Conservation (phyloP, 169 alveolate species). For the Plasmodium knowlesi region DNA sequence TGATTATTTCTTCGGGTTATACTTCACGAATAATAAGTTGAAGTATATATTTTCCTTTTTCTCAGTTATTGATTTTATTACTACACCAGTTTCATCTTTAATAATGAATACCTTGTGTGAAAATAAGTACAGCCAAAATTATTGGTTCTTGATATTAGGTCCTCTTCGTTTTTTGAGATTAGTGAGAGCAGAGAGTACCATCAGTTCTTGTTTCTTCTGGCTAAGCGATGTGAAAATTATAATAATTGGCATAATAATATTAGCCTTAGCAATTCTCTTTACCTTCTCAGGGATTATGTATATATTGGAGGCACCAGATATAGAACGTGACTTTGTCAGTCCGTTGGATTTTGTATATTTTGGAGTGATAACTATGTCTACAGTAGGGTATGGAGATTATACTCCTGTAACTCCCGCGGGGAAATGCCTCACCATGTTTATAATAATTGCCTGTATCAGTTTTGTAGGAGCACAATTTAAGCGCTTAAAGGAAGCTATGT, state of each 20-base stretch:
- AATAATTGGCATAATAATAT: constrained; percentile 83
- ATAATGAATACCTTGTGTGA: constrained; percentile 63
- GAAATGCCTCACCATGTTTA: constrained; percentile 76
- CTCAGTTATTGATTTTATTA: constrained; percentile 82
- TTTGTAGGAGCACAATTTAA: constrained; percentile 84
- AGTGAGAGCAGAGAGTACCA: constrained; percentile 82
- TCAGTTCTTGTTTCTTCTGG: constrained; percentile 82
- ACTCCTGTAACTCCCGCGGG: constrained; percentile 82
- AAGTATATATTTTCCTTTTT: constrained; percentile 80
- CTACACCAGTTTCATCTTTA: constrained; percentile 82
- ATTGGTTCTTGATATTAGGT: constrained; percentile 79
- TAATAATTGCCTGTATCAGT: constrained; percentile 80
- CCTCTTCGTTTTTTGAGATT: constrained; percentile 83
- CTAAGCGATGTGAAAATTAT: constrained; percentile 81
- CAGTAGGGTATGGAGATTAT: constrained; percentile 88
- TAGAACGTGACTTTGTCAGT: constrained; percentile 55
- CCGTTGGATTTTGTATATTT: constrained; percentile 85
- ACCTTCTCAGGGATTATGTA: constrained; percentile 86
- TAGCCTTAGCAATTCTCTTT: constrained; percentile 79
- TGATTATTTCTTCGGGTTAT: constrained; percentile 78
- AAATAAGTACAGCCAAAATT: constrained; percentile 60
- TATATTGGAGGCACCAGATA: constrained; percentile 84
- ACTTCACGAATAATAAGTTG: constrained; percentile 73
- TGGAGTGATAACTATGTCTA: constrained; percentile 86
- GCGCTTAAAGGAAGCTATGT: constrained; percentile 81